Conservation (phyloP, 129 eudicot species). For the Tagetes patula region DNA sequence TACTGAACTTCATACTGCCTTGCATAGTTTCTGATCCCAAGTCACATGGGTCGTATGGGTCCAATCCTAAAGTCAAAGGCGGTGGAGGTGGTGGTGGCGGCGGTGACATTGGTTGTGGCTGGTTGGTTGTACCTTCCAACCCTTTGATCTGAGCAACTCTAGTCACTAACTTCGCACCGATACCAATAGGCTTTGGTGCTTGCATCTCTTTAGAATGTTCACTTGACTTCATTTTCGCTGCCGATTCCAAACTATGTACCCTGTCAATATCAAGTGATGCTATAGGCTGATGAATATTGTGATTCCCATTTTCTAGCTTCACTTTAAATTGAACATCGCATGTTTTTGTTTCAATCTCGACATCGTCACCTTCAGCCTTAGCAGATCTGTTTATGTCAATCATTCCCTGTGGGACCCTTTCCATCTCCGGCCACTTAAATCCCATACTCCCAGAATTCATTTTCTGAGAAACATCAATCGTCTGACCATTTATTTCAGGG, state of each 20-base stretch:
- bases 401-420: conserved; percentile 29
- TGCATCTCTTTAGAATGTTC: conserved; percentile 16
- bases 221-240: conserved; percentile 10
- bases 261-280: not conserved
- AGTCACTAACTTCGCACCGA: conserved; percentile 31
- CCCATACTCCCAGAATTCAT: conserved; percentile 17
- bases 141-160: conserved; percentile 34
- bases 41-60: conserved; percentile 34
- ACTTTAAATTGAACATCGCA: conserved; percentile 3
- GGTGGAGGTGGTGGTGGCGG: conserved; percentile 26
- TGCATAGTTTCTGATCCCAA: conserved; percentile 32
- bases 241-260: not conserved
- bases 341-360: conserved; percentile 27
- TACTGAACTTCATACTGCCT: conserved; percentile 25
- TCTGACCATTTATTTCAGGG: conserved; percentile 23
- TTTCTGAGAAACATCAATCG: conserved; percentile 18
- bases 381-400: conserved; percentile 37
- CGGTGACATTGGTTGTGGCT: conserved; percentile 18
- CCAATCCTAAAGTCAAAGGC: conserved; percentile 36
- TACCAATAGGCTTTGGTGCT: conserved; percentile 18
- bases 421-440: conserved; percentile 38
- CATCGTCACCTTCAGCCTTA: conserved; percentile 39
- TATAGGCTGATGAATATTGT: not conserved
- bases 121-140: conserved; percentile 24
- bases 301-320: conserved; percentile 24